A percentile compares a stretch with the other conserved stretches of the same genome.
Evolutionary conservation across 1,139 yeast genomes (phyloP).

Genomic region (Hyphopichia buzzinii): DNA sequence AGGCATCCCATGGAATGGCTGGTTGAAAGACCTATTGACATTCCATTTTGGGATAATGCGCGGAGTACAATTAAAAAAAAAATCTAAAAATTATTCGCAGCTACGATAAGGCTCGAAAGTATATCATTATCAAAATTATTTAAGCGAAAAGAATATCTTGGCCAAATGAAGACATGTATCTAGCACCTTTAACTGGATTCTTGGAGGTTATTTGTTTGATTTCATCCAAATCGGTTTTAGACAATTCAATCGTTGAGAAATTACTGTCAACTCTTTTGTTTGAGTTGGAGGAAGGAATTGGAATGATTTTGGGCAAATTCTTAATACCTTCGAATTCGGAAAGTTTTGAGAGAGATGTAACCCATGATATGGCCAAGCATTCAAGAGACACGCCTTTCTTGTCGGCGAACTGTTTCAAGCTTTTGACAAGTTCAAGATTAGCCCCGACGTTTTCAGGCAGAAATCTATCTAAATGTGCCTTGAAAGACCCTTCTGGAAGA

Average conservation of each 20-base stretch:
- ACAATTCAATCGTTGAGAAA: constrained; percentile 39
- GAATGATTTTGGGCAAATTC: constrained; percentile 59
- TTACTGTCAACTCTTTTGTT: constrained; percentile 61
- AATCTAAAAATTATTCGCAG: constrained; percentile 5
- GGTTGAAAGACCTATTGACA: constrained; percentile 3
- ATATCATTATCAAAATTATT: constrained; percentile 2
- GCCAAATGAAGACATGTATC: no score
- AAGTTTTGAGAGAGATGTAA: constrained; percentile 37
- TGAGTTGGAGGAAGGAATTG: constrained; percentile 76
- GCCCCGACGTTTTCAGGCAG: constrained; percentile 50
- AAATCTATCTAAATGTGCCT: constrained; percentile 56
- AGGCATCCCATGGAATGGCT: constrained; percentile 4
- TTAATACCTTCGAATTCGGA: constrained; percentile 28
- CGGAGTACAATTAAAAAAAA: constrained; percentile 2
- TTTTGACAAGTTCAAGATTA: constrained; percentile 48
- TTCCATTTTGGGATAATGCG: background rate
- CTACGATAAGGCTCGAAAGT: constrained; percentile 3
- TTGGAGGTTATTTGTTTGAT: constrained; percentile 42
- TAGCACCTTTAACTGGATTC: constrained; percentile 44
- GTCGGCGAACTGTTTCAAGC: constrained; percentile 49
- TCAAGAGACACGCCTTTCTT: constrained; percentile 49
- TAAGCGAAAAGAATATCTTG: no score
- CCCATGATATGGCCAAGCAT: constrained; percentile 74
- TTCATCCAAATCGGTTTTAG: constrained; percentile 51
- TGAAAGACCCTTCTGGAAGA: constrained; percentile 53